Evolutionary conservation across 306 rosid species (phyloP).

Genomic region (Cicer chorassanicum): DNA sequence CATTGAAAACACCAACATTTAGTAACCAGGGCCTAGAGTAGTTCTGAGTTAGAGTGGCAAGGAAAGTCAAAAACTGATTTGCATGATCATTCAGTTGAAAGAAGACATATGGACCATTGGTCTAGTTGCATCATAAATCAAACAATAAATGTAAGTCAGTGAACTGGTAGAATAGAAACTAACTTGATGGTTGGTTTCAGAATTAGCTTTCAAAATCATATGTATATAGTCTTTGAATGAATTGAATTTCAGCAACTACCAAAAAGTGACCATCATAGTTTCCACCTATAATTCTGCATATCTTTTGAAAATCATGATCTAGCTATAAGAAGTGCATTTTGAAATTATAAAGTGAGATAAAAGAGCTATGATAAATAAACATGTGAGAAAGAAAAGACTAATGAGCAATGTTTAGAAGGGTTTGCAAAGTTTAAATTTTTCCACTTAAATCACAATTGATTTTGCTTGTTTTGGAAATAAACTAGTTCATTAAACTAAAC

Average conservation of each 20-base stretch:
- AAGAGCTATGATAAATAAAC: conserved; percentile 18
- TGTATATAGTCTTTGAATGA: conserved; percentile 8
- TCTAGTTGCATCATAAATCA: conserved; percentile 41
- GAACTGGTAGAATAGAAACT: conserved; percentile 10
- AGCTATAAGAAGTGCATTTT: background rate
- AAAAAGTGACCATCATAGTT: conserved; percentile 35
- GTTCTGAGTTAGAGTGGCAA: conserved; percentile 28
- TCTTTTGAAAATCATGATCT: conserved; percentile 10
- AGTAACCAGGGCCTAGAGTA: conserved; percentile 22
- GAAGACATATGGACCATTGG: conserved; percentile 33
- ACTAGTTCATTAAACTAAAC: conserved; percentile 38
- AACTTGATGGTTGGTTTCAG: conserved; percentile 5
- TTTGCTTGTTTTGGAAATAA: conserved; percentile 37
- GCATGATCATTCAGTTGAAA: conserved; percentile 39
- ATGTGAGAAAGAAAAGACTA: conserved; percentile 35
- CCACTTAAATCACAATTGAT: background rate
- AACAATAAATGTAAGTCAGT: conserved; percentile 31
- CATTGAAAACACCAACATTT: conserved; percentile 36
- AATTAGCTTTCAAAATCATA: conserved; percentile 25
- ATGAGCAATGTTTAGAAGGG: conserved; percentile 30
- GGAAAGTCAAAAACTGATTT: conserved; percentile 40
- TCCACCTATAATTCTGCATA: conserved; percentile 33
- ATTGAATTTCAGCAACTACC: conserved; percentile 27
- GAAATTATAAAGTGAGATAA: conserved; percentile 5
- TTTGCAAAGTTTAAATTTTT: conserved; percentile 1